Evolutionary conservation across 495 filamentous ascomycete species (phyloP), one percentile per base, ranked within the genome.

Genomic region (Oidiodendron maius): DNA sequence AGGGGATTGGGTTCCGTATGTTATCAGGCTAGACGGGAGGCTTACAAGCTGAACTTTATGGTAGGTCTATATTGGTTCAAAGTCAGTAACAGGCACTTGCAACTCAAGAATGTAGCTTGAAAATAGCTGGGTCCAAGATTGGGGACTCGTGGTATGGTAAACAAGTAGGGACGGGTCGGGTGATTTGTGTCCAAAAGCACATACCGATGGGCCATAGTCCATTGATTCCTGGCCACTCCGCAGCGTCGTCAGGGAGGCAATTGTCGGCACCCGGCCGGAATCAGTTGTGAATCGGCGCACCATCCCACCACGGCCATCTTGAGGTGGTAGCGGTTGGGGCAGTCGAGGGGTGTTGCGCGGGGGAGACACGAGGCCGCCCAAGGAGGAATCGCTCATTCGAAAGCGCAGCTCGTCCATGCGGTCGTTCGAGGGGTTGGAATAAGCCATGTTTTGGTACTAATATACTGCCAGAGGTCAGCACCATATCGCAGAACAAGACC

Each of bases 281-380:
- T 93, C 88, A 22, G 89, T 93, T 47, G 93, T 98, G 71, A 96
- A 96, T 51, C 93, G 84, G 64, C 93, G 85, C 66, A 90, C 87
- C 54, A 95, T 71, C 53, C 81, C 83, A 35, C 76, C 75, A 64
- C 89, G 78, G 44, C 76, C 74, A 54, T 89, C 85, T 54, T 74
- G 77, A 28, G 65, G 60, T 10, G 72, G 74, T 55, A 75, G 74
- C 50, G 75, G 74, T 20, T 70, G 71, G 41, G 78, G 69, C 53
- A 79, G 78, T 50, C 71, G 68, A 38, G 42, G 52, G 63, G 79
- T 79, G 60, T 78, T 80, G 57, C 83, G 80, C 46, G 80, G 79
- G 40, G 87, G 78, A 52, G 85, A 77, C 46, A 76, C 81, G 66
- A 89, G 81, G 42, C 80, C 80, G 46, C 22, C 41, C 6, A 77